A percentile compares a stretch with the other conserved stretches of the same genome.
Conservation (phyloP, 192 early-diverging fungal species). For the Funneliformis mosseae region DNA sequence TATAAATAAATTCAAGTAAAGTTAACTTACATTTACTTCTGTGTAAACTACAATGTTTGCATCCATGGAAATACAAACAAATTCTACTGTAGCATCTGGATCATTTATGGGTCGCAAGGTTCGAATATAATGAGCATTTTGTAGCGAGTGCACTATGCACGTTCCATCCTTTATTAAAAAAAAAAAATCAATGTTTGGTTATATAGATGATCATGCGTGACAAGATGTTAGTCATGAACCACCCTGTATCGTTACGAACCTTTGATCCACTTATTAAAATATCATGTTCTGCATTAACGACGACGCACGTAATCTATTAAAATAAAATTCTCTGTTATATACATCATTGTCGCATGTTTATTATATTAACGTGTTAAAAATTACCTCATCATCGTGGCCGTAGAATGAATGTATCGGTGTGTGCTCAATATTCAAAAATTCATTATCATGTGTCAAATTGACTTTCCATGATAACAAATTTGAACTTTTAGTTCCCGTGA, state of each 20-base stretch:
- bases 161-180: constrained; percentile 32
- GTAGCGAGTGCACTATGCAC: constrained; percentile 31
- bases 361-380: background rate
- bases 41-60: constrained; percentile 25
- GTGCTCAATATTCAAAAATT: constrained; percentile 25
- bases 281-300: constrained; percentile 32
- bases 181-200: background rate
- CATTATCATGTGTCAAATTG: constrained; percentile 27
- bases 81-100: constrained; percentile 14
- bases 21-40: constrained; percentile 25
- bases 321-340: background rate
- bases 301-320: constrained; percentile 28
- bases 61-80: constrained; percentile 25
- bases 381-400: constrained; percentile 36
- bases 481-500: constrained; percentile 23
- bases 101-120: constrained; percentile 26
- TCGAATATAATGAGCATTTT: constrained; percentile 28
- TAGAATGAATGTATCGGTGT: constrained; percentile 22
- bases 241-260: background rate
- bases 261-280: constrained; percentile 31
- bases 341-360: background rate
- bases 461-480: constrained; percentile 31
- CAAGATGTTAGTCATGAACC: no score
- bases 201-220: no score
- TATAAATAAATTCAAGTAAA: background rate